phyloP scores from a whole-genome alignment of 1,284 basidiomycete genomes.

The Ceraceosorus guamensis region DNA sequence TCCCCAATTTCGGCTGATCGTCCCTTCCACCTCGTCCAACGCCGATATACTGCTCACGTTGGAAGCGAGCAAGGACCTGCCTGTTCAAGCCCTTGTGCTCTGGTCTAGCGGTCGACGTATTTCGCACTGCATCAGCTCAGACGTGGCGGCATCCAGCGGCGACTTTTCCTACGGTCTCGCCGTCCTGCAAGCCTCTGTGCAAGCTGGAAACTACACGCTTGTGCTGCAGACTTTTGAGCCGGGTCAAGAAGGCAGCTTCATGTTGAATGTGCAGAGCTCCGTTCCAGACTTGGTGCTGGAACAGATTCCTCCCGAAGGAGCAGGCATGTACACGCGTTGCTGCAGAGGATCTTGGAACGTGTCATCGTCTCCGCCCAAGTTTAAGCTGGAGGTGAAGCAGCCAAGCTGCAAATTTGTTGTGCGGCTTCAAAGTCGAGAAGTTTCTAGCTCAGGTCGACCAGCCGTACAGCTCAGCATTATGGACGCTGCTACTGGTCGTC shows the following conservation, averaged over 20 bases:
- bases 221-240: constrained; percentile 76
- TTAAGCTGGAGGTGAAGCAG: too few relatives aligned
- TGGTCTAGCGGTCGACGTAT: constrained; percentile 68
- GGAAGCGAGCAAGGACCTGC: constrained; percentile 58
- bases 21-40: constrained; percentile 47
- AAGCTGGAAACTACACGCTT: constrained; percentile 66
- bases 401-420: too few relatives aligned
- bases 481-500: neutral
- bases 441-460: too few relatives aligned
- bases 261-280: constrained; percentile 58
- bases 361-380: too few relatives aligned
- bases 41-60: constrained; percentile 9
- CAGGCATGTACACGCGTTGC: constrained; percentile 72
- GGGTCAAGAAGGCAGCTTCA: constrained; percentile 60
- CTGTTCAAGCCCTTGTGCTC: constrained; percentile 67
- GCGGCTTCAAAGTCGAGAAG: too few relatives aligned
- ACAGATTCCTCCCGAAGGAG: constrained; percentile 64
- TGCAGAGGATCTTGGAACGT: too few relatives aligned
- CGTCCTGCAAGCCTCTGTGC: constrained; percentile 51
- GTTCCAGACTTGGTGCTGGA: constrained; percentile 49
- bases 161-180: constrained; percentile 74
- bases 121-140: constrained; percentile 54
- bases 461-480: too few relatives aligned
- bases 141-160: constrained; percentile 66
- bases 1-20: constrained; percentile 70